Evolutionary conservation across 176 grass and related monocot species (phyloP), one percentile per base, ranked within the genome.

Genomic region (Carex parvula): DNA sequence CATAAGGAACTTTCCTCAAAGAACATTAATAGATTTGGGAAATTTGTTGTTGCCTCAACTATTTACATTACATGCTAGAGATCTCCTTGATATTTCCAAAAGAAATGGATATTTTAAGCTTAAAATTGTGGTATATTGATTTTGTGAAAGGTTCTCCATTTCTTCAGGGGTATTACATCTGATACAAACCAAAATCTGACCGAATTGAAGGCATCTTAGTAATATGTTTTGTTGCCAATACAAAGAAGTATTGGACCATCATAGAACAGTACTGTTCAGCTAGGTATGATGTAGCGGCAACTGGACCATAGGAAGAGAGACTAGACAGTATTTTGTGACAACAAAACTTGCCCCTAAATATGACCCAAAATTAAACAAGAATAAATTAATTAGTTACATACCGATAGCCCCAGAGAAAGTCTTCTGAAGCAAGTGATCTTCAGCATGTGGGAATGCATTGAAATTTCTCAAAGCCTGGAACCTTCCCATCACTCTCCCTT

Each of bases 361-460:
- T 55, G 6, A 8, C 6, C 14, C 44, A 64, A 26, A 68, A 76
- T 66, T 75, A 55, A 57, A 57, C 83, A 70, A 24, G 0, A 64
- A 60, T 9, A 1, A 84, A 64, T 18, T n/a, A 72, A 20, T 8
- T 78, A 8, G 42, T n/a, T 62, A 63, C 70, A 57, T 84, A 98
- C 93, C 96, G 30, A 98, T 83, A 83, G 96, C 96, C 14, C 96
- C 96, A 50, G 93, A 98, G 67, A 83, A 89, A 53, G 96, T 98
- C 87, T 98, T 98, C 89, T 93, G 85, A 70, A 98, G 44, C 81
- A 98, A 54, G 71, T 98, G 96, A 62, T 98, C 93, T 62, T 98
- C 93, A 11, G 96, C 96, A 60, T 92, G 96, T 42, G 93, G 96
- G 17, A 98, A 98, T 30, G 93, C 96, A 85, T 98, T 92, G 66